These are phyloP conservation scores for Scheffersomyces lignosus DNA, from an alignment of 805 yeast genomes.

Conservation along the genomic window DNA sequence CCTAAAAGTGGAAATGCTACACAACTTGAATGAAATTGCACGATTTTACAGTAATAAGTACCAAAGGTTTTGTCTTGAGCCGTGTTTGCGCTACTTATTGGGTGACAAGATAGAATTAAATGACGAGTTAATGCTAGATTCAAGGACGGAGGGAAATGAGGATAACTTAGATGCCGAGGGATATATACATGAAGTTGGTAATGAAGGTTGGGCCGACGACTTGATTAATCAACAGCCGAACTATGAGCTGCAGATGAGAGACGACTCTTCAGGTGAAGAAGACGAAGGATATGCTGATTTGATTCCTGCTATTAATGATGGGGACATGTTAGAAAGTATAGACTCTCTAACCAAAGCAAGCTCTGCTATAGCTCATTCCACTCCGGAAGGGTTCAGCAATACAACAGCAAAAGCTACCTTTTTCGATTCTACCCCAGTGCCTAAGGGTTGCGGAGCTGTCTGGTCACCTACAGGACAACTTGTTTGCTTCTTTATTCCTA, in stretches of 20 bases:
- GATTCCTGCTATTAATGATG: constrained; percentile 43
- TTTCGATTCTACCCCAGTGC: constrained; percentile 83
- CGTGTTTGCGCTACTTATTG: constrained; percentile 69
- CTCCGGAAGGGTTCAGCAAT: constrained; percentile 2
- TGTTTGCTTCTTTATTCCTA: constrained; percentile 78
- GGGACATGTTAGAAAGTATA: constrained; percentile 24
- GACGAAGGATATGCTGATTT: constrained; percentile 26
- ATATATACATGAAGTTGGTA: constrained; percentile 33
- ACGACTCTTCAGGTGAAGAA: constrained; percentile 26
- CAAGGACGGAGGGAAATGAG: constrained; percentile 14
- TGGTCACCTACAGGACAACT: constrained; percentile 81
- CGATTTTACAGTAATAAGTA: constrained; percentile 51
- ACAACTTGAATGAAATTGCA: constrained; percentile 55
- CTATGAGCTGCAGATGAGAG: constrained; percentile 13
- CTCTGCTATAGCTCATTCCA: background rate
- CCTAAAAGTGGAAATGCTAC: constrained; percentile 51
- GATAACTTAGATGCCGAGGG: constrained; percentile 22
- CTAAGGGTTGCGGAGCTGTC: constrained; percentile 89
- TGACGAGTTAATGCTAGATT: constrained; percentile 30
- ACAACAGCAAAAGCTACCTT: constrained; percentile 18
- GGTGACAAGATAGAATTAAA: constrained; percentile 68
- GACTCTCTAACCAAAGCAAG: constrained; percentile 15
- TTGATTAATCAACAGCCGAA: constrained; percentile 38
- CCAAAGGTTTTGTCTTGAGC: constrained; percentile 74
- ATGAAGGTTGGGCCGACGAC: constrained; percentile 45